These are phyloP conservation scores for Cladosporium sphaerospermum DNA, from an alignment of 2,329 filamentous ascomycete genomes.

Conservation along the genomic window DNA sequence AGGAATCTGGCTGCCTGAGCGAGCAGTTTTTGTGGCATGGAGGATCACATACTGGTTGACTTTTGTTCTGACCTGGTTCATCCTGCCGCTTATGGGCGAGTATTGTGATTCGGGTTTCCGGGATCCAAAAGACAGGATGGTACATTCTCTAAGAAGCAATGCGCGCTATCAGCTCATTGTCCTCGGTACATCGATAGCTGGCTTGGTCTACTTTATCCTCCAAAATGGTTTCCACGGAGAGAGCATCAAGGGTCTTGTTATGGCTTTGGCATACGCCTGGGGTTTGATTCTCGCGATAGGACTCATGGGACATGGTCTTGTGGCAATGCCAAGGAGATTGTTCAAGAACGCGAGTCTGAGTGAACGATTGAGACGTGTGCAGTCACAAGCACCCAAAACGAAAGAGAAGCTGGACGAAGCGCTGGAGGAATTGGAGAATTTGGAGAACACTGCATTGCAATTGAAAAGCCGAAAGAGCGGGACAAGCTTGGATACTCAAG, in stretches of 20 bases:
- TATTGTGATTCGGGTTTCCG: conserved; percentile 92
- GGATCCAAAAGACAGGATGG: conserved; percentile 70
- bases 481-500: conserved; percentile 66
- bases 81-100: conserved; percentile 87
- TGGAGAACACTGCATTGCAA: conserved; percentile 75
- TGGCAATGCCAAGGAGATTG: conserved; percentile 77
- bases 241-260: conserved; percentile 75
- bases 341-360: conserved; percentile 74
- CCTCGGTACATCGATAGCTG: conserved; percentile 62
- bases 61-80: conserved; percentile 91
- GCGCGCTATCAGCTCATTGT: conserved; percentile 82
- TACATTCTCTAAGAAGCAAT: conserved; percentile 82
- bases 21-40: conserved; percentile 80
- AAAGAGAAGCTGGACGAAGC: conserved; percentile 87
- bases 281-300: conserved; percentile 88
- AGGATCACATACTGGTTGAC: conserved; percentile 96
- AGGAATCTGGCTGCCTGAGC: conserved; percentile 80
- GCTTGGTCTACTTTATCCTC: conserved; percentile 76
- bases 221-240: conserved; percentile 66
- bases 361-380: conserved; percentile 65
- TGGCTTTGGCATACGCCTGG: conserved; percentile 94
- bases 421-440: conserved; percentile 67
- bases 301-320: conserved; percentile 93
- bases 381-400: conserved; percentile 69
- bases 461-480: conserved; percentile 75